Evolutionary conservation across 805 yeast species (phyloP).

Genomic region (Saccharomyces kudriavzevii): DNA sequence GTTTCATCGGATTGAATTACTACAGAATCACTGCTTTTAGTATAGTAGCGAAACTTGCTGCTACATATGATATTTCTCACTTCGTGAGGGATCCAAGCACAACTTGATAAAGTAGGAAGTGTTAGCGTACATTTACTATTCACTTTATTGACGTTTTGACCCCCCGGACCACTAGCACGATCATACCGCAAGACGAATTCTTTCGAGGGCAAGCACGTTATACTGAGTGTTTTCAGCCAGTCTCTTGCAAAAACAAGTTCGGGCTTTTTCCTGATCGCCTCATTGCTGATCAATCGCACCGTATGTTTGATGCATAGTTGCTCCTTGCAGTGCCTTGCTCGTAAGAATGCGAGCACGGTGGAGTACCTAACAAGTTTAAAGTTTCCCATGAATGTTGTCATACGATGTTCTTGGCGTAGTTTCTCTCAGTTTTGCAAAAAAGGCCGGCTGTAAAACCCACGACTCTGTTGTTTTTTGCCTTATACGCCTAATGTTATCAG

Average conservation of each 20-base stretch:
- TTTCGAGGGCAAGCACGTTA: conserved; percentile 21
- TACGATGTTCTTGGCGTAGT: not conserved
- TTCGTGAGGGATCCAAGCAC: conserved; percentile 53
- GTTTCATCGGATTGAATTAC: conserved; percentile 53
- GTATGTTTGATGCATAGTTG: not conserved
- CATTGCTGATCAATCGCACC: not conserved
- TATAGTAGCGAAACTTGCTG: conserved; percentile 42
- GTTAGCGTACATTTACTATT: conserved; percentile 53
- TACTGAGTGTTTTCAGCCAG: conserved; percentile 40
- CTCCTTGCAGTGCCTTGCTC: not conserved
- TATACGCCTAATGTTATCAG: not conserved
- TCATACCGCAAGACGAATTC: conserved; percentile 21
- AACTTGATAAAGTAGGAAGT: conserved; percentile 38
- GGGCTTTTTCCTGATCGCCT: not conserved
- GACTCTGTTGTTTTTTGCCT: not conserved
- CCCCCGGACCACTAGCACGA: conserved; percentile 79
- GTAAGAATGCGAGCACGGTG: not conserved
- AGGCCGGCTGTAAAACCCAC: not conserved
- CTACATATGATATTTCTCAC: conserved; percentile 36
- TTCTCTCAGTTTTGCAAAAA: not conserved
- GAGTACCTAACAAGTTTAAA: not conserved
- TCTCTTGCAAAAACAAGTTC: conserved; percentile 6
- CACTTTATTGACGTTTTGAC: conserved; percentile 76
- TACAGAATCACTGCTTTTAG: conserved; percentile 44
- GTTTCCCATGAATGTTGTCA: not conserved